Evolutionary conservation across 805 yeast species (phyloP).

Genomic region (Pichia thaimueangensis): DNA sequence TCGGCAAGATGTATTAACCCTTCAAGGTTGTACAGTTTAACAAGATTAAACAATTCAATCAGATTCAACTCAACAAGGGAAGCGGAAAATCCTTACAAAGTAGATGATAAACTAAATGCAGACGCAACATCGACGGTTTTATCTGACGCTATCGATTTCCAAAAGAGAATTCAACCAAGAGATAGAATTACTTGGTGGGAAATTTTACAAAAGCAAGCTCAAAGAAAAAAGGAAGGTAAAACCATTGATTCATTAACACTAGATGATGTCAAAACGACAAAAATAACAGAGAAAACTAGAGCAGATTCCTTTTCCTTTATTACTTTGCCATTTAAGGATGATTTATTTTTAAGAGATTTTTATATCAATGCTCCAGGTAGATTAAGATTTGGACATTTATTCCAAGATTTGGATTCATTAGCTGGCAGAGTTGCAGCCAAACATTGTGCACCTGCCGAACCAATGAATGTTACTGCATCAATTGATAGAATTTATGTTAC

Average conservation of each 20-base stretch:
- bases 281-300: conserved; percentile 66
- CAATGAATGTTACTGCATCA: conserved; percentile 91
- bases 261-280: conserved; percentile 64
- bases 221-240: conserved; percentile 67
- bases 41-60: too few species aligned
- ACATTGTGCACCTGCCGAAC: conserved; percentile 93
- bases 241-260: conserved; percentile 64
- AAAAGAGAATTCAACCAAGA: conserved; percentile 30
- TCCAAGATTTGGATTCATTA: conserved; percentile 88
- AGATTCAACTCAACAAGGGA: background rate
- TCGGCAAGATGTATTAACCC: too few species aligned
- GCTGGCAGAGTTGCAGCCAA: conserved; percentile 92
- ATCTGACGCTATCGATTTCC: conserved; percentile 52
- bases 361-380: conserved; percentile 90
- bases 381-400: conserved; percentile 83
- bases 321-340: conserved; percentile 77
- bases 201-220: conserved; percentile 68
- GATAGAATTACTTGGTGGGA: conserved; percentile 76
- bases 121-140: conserved; percentile 69
- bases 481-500: conserved; percentile 88
- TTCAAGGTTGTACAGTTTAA: too few species aligned
- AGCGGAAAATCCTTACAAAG: conserved; percentile 10
- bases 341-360: conserved; percentile 74
- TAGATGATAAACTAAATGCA: conserved; percentile 35
- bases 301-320: conserved; percentile 69